Evolutionary conservation across 2,329 filamentous ascomycete species (phyloP).

Genomic region (Metarhizium guizhouense): DNA sequence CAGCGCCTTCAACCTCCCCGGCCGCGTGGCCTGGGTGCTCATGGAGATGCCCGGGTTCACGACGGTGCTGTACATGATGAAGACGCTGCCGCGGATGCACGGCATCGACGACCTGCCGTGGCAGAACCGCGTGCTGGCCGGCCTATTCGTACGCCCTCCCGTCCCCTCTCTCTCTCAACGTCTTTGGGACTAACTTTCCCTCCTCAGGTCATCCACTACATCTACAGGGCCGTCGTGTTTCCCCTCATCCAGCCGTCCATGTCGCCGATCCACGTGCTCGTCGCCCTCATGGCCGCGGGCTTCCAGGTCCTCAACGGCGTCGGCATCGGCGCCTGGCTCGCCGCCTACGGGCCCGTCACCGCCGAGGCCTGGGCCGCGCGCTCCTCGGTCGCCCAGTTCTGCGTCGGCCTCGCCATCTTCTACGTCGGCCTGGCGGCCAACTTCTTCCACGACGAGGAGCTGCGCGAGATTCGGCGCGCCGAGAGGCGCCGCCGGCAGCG

Average conservation of each 20-base stretch:
- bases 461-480: slow-evolving; percentile 74
- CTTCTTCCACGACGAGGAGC: slow-evolving; percentile 80
- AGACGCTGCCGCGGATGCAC: slow-evolving; percentile 50
- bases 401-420: slow-evolving; percentile 65
- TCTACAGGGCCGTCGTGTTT: slow-evolving; percentile 77
- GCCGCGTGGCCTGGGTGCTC: slow-evolving; percentile 74
- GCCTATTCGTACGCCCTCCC: slow-evolving; percentile 44
- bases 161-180: neutral
- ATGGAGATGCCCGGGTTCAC: slow-evolving; percentile 81
- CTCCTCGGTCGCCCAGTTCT: slow-evolving; percentile 38
- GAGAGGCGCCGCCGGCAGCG: slow-evolving; percentile 50
- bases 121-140: slow-evolving; percentile 70
- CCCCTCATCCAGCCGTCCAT: slow-evolving; percentile 84
- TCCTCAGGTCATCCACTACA: slow-evolving; percentile 67
- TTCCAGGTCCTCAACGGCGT: slow-evolving; percentile 81
- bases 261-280: slow-evolving; percentile 70
- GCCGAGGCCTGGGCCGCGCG: slow-evolving; percentile 35
- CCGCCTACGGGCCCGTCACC: slow-evolving; percentile 66
- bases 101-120: slow-evolving; percentile 56
- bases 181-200: neutral
- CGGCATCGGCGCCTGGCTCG: slow-evolving; percentile 71
- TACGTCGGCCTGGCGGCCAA: slow-evolving; percentile 68
- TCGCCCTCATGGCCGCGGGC: slow-evolving; percentile 53
- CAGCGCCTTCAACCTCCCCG: slow-evolving; percentile 76
- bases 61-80: slow-evolving; percentile 72